These are phyloP conservation scores for Colletotrichum sp. DNA, from an alignment of 2,329 filamentous ascomycete species.

Conservation along the genomic window DNA sequence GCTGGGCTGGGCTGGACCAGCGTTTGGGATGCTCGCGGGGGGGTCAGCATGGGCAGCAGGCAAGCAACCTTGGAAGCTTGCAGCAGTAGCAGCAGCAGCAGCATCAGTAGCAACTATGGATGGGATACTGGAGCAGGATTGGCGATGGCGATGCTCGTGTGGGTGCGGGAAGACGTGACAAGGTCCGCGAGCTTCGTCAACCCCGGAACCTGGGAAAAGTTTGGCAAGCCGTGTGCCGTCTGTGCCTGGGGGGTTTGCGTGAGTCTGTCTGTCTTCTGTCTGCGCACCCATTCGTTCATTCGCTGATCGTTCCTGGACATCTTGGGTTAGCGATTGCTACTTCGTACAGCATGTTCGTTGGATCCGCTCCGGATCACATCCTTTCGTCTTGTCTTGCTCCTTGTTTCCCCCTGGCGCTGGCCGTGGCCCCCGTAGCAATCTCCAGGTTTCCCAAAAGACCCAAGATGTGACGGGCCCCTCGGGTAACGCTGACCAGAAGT, in stretches of 20 bases:
- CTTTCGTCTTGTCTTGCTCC: not conserved
- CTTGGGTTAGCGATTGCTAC: not conserved
- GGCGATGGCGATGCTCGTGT: not conserved
- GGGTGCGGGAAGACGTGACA: slow-evolving; percentile 3
- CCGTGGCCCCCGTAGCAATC: not conserved
- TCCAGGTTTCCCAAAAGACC: not conserved
- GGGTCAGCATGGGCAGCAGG: not conserved
- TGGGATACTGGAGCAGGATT: not conserved
- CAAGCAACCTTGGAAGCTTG: not conserved
- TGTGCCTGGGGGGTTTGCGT: not conserved
- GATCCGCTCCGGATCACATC: not conserved
- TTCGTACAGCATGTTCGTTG: not conserved
- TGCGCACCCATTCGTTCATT: not conserved
- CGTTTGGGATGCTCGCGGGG: slow-evolving; percentile 18
- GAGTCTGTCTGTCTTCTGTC: not conserved
- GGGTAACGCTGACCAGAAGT: not conserved
- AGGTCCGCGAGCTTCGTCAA: slow-evolving; percentile 4
- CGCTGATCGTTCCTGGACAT: not conserved
- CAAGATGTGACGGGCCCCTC: not conserved
- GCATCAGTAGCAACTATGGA: not conserved
- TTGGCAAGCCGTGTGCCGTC: not conserved
- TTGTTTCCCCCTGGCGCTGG: not conserved
- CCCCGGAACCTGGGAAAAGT: not conserved
- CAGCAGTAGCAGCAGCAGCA: not conserved
- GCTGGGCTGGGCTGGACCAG: slow-evolving; percentile 6